A percentile compares a stretch with the other conserved stretches of the same genome.
These are phyloP conservation scores for Xanthoconium stramineum DNA, from an alignment of 768 basidiomycete genomes.

Conservation along the genomic window DNA sequence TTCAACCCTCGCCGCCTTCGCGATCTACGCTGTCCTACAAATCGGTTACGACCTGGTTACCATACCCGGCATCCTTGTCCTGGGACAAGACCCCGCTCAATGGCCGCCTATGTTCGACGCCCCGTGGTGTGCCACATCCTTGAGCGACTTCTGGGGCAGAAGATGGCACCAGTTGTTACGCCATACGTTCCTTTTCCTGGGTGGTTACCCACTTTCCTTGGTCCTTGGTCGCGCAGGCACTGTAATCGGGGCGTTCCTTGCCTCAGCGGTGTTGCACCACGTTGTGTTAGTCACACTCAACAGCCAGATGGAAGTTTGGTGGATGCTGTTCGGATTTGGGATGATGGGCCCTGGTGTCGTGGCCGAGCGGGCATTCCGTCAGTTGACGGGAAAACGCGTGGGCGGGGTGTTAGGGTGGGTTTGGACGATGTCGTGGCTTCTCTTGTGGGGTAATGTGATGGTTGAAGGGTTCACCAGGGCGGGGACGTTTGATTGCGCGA, in stretches of 20 bases:
- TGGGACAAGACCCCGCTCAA: conserved; percentile 1
- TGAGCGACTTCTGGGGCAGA: background rate
- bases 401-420: background rate
- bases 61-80: background rate
- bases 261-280: background rate
- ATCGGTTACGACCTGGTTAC: background rate
- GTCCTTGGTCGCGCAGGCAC: background rate
- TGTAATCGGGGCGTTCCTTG: background rate
- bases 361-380: background rate
- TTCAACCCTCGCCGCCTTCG: background rate
- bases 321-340: conserved; percentile 1
- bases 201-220: background rate
- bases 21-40: background rate
- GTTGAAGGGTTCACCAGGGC: background rate
- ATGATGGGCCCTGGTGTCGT: conserved; percentile 3
- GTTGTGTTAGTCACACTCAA: background rate
- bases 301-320: background rate
- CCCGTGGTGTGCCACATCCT: background rate
- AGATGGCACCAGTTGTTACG: background rate
- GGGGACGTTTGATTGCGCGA: background rate
- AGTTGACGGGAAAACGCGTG: background rate
- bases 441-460: background rate
- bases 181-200: background rate
- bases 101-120: background rate
- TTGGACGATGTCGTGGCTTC: conserved; percentile 1